Evolutionary conservation across 1,284 basidiomycete species (phyloP), one percentile per base, ranked within the genome.

Genomic region (Puccinia coronata): DNA sequence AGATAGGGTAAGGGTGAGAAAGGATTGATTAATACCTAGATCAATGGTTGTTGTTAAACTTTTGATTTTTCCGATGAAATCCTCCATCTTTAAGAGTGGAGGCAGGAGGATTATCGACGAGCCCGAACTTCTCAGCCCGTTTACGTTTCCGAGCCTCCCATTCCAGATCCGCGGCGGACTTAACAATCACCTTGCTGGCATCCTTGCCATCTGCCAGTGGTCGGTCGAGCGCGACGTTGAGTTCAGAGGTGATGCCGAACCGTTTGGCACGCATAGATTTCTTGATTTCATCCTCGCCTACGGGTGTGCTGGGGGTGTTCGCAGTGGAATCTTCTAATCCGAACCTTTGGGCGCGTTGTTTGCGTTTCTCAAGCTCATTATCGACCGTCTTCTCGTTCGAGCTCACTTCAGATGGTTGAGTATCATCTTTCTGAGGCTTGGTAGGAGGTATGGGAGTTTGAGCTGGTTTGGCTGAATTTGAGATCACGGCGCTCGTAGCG

Each of bases 71-170:
- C 39, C 57, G 73, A 43, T 57, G 71, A 20, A 73, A 57, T 28
- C 31, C 20, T 2, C n/a, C n/a, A 34, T 75, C 73, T 0, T 75
- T 75, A 14, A 59, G 70, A 49, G n/a, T 59, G 8, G 57, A 75
- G n/a, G 55, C 18, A 18, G 75, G 31, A 36, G 75, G 59, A 39
- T 63, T 67, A 49, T 77, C 75, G 41, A 67, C 43, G 2, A 81
- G 47, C 25, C 79, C 79, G 59, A 81, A 81, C 36, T 81, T 81
- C 73, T 81, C 79, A 51, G 71, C 70, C n/a, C 79, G 41, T 61
- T 81, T 73, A 34, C 79, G 53, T 55, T 81, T 81, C 0, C 71
- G 39, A 34, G 69, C 79, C 41, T 81, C 79, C 79, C 79, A 81
- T 67, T 81, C 79, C 36, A 74, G 61, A 18, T 81, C 79, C 23